These are phyloP conservation scores for Bertia moriformis DNA, from an alignment of 2,329 filamentous ascomycete species.

Conservation along the genomic window DNA sequence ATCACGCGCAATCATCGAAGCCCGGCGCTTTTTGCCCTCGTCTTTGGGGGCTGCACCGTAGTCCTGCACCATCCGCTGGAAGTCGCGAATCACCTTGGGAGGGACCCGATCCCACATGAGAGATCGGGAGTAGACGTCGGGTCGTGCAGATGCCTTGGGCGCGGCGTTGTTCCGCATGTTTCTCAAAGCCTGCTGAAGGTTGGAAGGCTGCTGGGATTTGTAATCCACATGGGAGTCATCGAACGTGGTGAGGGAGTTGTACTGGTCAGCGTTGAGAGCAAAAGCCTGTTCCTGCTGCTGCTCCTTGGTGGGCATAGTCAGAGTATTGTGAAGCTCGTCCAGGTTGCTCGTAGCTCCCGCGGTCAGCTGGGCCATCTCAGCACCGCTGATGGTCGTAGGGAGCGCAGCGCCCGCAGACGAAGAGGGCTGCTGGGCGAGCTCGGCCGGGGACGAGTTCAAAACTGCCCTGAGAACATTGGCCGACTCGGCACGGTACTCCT, in stretches of 20 bases:
- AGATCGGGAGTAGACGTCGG: constrained; percentile 84
- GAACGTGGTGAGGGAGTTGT: constrained; percentile 67
- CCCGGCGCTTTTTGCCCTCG: too few relatives aligned
- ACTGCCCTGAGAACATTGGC: constrained; percentile 67
- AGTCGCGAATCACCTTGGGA: constrained; percentile 77
- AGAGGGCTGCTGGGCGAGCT: constrained; percentile 25
- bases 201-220: constrained; percentile 52
- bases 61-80: constrained; percentile 19
- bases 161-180: constrained; percentile 57
- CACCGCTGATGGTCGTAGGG: constrained; percentile 24
- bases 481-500: constrained; percentile 67
- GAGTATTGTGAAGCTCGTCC: constrained; percentile 49
- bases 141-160: constrained; percentile 13
- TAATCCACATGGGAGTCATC: constrained; percentile 52
- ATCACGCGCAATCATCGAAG: too few relatives aligned
- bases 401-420: constrained; percentile 20
- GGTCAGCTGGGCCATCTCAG: constrained; percentile 14
- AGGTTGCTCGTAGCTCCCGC: constrained; percentile 37
- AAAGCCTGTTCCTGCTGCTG: constrained; percentile 83
- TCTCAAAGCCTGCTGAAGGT: constrained; percentile 67
- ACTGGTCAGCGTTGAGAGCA: constrained; percentile 71
- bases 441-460: constrained; percentile 64
- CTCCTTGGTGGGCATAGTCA: constrained; percentile 65
- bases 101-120: constrained; percentile 91
- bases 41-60: constrained; percentile 2